Conservation (phyloP, 2,329 filamentous ascomycete genomes). For the Pyricularia pennisetigena region DNA sequence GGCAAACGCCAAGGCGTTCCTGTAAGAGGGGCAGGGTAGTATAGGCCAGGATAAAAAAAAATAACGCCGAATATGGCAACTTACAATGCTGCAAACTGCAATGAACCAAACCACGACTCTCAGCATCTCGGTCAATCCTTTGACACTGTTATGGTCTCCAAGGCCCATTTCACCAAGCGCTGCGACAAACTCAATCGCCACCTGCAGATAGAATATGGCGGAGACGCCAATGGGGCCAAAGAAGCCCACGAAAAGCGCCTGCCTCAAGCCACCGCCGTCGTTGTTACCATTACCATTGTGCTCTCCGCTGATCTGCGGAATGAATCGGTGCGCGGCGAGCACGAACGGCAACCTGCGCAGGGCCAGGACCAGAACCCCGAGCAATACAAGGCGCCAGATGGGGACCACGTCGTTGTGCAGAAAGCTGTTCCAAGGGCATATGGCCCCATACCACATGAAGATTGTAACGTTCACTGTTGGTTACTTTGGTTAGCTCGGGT, state of each 20-base stretch:
- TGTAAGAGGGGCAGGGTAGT: background rate
- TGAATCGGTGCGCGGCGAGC: conserved; percentile 60
- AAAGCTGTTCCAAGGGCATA: conserved; percentile 73
- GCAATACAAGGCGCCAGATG: conserved; percentile 58
- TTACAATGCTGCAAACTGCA: conserved; percentile 70
- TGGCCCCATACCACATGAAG: conserved; percentile 85
- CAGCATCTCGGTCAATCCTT: conserved; percentile 54
- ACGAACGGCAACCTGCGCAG: conserved; percentile 71
- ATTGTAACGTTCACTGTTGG: conserved; percentile 61
- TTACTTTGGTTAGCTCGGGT: background rate
- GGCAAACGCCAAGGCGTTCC: background rate
- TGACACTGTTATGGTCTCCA: conserved; percentile 40
- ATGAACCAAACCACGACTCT: conserved; percentile 79
- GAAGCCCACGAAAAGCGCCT: conserved; percentile 82
- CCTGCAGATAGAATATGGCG: conserved; percentile 81
- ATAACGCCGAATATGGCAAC: conserved; percentile 19
- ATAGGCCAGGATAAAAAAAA: background rate
- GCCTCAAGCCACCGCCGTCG: conserved; percentile 26
- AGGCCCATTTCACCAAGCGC: background rate
- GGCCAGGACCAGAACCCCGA: conserved; percentile 69
- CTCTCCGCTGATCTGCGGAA: conserved; percentile 67
- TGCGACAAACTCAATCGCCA: conserved; percentile 64
- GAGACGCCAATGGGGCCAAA: conserved; percentile 91
- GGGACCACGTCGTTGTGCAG: conserved; percentile 57
- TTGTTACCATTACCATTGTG: background rate